Evolutionary conservation across 2,329 filamentous ascomycete genomes (phyloP).

Genomic region (Exophiala alcalophila): DNA sequence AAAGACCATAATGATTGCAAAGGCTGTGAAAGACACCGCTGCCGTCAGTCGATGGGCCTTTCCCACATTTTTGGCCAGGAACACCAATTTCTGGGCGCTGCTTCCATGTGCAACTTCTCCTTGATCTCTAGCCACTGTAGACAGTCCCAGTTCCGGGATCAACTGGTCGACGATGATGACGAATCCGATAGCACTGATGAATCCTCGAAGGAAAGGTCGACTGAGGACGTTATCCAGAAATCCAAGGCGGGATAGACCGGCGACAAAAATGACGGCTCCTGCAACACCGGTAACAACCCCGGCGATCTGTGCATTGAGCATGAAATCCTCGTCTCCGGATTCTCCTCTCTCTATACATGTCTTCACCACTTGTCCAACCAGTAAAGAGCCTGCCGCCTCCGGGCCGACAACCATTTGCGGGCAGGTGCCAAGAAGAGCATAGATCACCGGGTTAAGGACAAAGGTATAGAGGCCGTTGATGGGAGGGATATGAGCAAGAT

Average conservation of each 20-base stretch:
- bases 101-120: slow-evolving; percentile 71
- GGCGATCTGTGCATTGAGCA: slow-evolving; percentile 75
- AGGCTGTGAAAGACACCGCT: slow-evolving; percentile 73
- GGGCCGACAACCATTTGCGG: slow-evolving; percentile 93
- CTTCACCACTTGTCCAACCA: slow-evolving; percentile 84
- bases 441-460: slow-evolving; percentile 86
- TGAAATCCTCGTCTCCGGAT: slow-evolving; percentile 63
- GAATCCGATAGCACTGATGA: slow-evolving; percentile 95
- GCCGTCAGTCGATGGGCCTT: slow-evolving; percentile 72
- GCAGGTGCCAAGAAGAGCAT: slow-evolving; percentile 85
- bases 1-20: slow-evolving; percentile 85
- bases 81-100: slow-evolving; percentile 78
- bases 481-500: slow-evolving; percentile 86
- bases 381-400: slow-evolving; percentile 86
- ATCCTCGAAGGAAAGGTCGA: slow-evolving; percentile 85
- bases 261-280: slow-evolving; percentile 81
- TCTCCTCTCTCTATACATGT: slow-evolving; percentile 68
- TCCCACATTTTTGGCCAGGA: slow-evolving; percentile 66
- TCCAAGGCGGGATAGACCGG: slow-evolving; percentile 78
- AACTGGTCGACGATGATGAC: slow-evolving; percentile 95
- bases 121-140: slow-evolving; percentile 58
- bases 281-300: slow-evolving; percentile 86
- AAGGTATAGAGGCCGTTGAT: slow-evolving; percentile 94
- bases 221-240: slow-evolving; percentile 95
- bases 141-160: slow-evolving; percentile 82